Evolutionary conservation across 176 grass and related monocot species (phyloP), one percentile per base, ranked within the genome.

Genomic region (Oryza officinalis): DNA sequence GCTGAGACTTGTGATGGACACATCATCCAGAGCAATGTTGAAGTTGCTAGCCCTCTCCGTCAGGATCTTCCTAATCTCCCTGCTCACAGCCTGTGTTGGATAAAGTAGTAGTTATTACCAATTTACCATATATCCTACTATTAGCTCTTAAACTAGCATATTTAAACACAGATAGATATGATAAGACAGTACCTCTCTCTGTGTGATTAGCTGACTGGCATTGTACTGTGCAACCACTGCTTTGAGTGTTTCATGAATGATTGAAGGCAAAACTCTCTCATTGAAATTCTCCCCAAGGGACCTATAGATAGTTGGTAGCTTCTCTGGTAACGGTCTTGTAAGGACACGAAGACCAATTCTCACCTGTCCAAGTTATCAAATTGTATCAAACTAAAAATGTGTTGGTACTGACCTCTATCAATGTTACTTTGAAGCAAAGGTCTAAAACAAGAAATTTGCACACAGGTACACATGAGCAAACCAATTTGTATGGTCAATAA

Each of bases 181-280:
- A 80, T 28, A 12, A 81, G 87, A 63, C 1, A 13, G n/a, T 72
- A 97, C 95, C 90, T 97, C 95, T 97, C 94, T 94, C 76, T 94
- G 95, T 52, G 95, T 97, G 71, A 97, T 94, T 44, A 94, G 86
- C 79, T 97, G 95, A 76, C 95, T 97, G 67, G 95, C 92, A 88
- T 97, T 97, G 92, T 97, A 97, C 23, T 97, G 95, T 11, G 95
- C 95, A 68, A 97, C 95, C 41, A 97, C 95, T 73, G 92, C 95
- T 83, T 97, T 97, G 68, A 97, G 86, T 46, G 95, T 94, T 85
- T 97, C 95, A 75, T 97, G 92, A 77, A 97, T 94, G 85, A 97
- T 93, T 38, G 95, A 97, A 81, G 95, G 95, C 76, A 97, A 83
- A 30, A 97, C 95, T 89, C 92, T 94, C 72, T 94, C 95, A 65